Percentiles rank a stretch among this genome's conserved stretches.
Evolutionary conservation across 2,329 filamentous ascomycete genomes (phyloP).

Genomic region (Macroventuria anomochaeta): DNA sequence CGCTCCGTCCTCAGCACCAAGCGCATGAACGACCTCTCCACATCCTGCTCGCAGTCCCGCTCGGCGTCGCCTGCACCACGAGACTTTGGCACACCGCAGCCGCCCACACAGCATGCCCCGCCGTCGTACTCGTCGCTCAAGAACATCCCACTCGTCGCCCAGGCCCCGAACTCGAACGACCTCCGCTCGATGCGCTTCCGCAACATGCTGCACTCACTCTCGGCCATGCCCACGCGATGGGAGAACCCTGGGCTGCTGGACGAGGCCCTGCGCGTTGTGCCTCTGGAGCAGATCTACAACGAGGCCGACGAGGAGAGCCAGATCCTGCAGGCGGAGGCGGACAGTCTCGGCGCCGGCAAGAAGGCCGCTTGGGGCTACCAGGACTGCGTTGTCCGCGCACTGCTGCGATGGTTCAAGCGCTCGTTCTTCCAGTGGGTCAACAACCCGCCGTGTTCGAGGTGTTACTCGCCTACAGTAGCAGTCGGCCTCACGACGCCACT

Average conservation of each 20-base stretch:
- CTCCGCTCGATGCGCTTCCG: slow-evolving; percentile 57
- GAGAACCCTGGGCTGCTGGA: slow-evolving; percentile 95
- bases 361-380: slow-evolving; percentile 95
- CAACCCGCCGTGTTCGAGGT: slow-evolving; percentile 85
- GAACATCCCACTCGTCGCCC: slow-evolving; percentile 74
- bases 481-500: slow-evolving; percentile 84
- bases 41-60: slow-evolving; percentile 64
- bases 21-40: slow-evolving; percentile 79
- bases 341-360: slow-evolving; percentile 79
- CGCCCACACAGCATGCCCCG: slow-evolving; percentile 48
- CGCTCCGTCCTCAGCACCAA: slow-evolving; percentile 85
- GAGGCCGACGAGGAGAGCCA: slow-evolving; percentile 95
- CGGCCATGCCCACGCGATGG: slow-evolving; percentile 88
- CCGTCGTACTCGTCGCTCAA: slow-evolving; percentile 68
- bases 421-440: slow-evolving; percentile 97
- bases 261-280: slow-evolving; percentile 85
- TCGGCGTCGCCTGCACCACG: slow-evolving; percentile 64
- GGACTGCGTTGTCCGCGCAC: slow-evolving; percentile 89
- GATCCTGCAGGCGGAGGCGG: slow-evolving; percentile 84
- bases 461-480: slow-evolving; percentile 80
- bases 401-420: slow-evolving; percentile 94
- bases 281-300: slow-evolving; percentile 87
- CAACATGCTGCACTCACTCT: slow-evolving; percentile 83
- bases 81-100: slow-evolving; percentile 54
- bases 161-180: slow-evolving; percentile 71